Conservation (phyloP, 2,329 filamentous ascomycete genomes). For the Pseudogymnoascus sp. region DNA sequence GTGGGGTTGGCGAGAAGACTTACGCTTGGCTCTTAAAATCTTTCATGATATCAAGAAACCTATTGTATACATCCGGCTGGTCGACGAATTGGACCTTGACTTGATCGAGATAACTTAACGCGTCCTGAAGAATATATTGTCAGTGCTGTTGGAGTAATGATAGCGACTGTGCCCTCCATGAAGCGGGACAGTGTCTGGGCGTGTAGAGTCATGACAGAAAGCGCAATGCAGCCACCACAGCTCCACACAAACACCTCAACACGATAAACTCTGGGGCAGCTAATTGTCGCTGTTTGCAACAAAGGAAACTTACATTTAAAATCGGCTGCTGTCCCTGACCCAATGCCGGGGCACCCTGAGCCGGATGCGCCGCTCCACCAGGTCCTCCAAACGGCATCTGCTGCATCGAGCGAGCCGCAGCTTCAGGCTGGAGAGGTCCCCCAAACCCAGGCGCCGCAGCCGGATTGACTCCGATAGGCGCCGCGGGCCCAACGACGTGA, state of each 20-base stretch:
- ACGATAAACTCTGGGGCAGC: not conserved
- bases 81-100: conserved; percentile 98
- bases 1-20: conserved; percentile 30
- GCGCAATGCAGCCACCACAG: not conserved
- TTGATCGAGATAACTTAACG: conserved; percentile 92
- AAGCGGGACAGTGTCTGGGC: not conserved
- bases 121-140: conserved; percentile 44
- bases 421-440: conserved; percentile 42
- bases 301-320: conserved; percentile 50
- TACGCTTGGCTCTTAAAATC: conserved; percentile 97
- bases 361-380: conserved; percentile 25
- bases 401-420: conserved; percentile 50
- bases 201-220: not conserved
- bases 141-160: not conserved
- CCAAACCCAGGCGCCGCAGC: conserved; percentile 61
- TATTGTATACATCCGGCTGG: conserved; percentile 93
- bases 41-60: conserved; percentile 98
- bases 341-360: conserved; percentile 40
- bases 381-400: conserved; percentile 49
- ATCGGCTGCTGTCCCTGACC: conserved; percentile 79
- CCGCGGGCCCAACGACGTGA: conserved; percentile 41
- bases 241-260: not conserved
- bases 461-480: conserved; percentile 49
- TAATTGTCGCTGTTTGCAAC: not conserved
- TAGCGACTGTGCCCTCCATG: not conserved